Base-by-base conservation (phyloP, 2,329 filamentous ascomycete genomes). In the Plectosphaerella cucumerina region DNA sequence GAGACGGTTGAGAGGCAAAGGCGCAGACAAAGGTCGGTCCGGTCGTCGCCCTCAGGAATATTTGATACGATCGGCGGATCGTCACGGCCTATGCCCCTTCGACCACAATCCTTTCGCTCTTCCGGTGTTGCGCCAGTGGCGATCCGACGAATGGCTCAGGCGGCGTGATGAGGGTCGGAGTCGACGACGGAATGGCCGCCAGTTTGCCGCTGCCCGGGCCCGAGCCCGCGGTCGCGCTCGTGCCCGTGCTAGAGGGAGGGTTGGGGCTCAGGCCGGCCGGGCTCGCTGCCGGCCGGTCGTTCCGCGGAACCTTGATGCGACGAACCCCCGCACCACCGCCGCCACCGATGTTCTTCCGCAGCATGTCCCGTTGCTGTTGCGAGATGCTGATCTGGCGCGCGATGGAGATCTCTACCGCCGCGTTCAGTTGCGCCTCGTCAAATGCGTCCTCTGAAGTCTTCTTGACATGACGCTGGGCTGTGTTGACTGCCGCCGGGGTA, bases 371-470 rank as follows among this genome's bases (percentile, higher is more conserved):
- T 64, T 87, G 85, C 64, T 83, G 75, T 12, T 78, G 70, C 12
- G 82, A 85, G 22, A 87, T 71, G 56, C 80, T 85, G 57, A 88
- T 86, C 62, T 87, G 84, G 2, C 85, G 74, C 0, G 84, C 84
- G 57, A 88, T 87, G 2, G 83, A 86, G 44, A 85, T 74, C 64
- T 86, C 80, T 4, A 85, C 82, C 2, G 83, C 80, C 42, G 75
- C 75, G 55, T 77, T 75, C 14, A 80, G 65, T 6, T 69, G 72
- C 20, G 64, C 63, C 56, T 75, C 70, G 1, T 65, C 48, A 8
- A 51, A 56, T 26, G 75, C 70, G 33, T 76, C 73, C 11, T 64
- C 53, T 11, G 69, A 68, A 4, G 62, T 58, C 51, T 61, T 63
- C 20, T 66, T 67, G 31, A 63, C 45, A 52, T 70, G 60, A 10